Evolutionary conservation across 345 rosid genomes (phyloP).

Genomic region (Kernera saxatilis): DNA sequence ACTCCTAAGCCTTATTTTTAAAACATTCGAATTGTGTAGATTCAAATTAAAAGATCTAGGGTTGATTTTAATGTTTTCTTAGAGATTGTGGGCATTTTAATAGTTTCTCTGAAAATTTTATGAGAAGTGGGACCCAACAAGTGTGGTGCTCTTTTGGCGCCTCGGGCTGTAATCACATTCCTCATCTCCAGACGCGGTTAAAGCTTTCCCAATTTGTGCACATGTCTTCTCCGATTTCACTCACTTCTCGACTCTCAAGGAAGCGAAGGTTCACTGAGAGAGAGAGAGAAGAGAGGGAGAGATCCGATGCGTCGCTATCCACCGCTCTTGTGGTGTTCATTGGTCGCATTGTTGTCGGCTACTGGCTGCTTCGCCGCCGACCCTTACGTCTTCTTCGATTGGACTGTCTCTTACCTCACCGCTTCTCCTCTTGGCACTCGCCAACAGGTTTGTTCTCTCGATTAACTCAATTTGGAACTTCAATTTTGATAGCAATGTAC

Average conservation of each 20-base stretch:
- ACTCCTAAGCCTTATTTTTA: neutral
- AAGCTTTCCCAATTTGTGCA: constrained; percentile 8
- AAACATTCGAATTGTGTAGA: neutral
- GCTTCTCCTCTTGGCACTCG: constrained; percentile 64
- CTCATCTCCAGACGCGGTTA: neutral
- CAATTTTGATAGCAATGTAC: neutral
- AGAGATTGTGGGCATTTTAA: neutral
- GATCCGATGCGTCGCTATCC: constrained; percentile 42
- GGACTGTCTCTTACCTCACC: constrained; percentile 80
- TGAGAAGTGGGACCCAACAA: constrained; percentile 16
- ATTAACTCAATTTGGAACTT: neutral
- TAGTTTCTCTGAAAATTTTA: neutral
- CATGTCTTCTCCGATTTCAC: constrained; percentile 10
- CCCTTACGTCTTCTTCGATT: constrained; percentile 75
- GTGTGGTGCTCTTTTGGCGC: constrained; percentile 28
- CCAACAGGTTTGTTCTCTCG: constrained; percentile 45
- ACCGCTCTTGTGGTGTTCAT: neutral
- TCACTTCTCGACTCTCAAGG: neutral
- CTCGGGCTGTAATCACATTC: constrained; percentile 17
- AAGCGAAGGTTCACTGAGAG: neutral
- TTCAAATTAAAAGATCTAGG: neutral
- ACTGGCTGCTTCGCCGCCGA: constrained; percentile 47
- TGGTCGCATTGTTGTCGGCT: constrained; percentile 23
- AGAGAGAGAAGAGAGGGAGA: neutral
- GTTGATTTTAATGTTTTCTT: neutral